Evolutionary conservation across 805 yeast genomes (phyloP), one percentile per base, ranked within the genome.

Genomic region (Candida nanaspora): DNA sequence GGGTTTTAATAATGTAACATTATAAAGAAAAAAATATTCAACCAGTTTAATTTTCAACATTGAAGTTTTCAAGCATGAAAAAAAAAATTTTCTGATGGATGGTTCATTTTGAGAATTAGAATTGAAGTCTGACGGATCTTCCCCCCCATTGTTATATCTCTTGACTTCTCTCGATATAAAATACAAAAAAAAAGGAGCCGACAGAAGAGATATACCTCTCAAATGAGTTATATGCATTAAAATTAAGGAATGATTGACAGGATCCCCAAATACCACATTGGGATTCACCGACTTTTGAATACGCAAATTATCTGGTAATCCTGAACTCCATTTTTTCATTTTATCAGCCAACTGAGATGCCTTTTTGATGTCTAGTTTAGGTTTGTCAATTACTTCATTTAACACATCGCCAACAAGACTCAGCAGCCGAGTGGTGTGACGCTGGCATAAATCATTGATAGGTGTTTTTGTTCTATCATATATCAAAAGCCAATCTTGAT

Each of bases 141-240:
- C 25, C 33, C 38, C 7, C n/a, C 19, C 19, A 36, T 37, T 42
- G 50, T 35, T 40, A 38, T 35, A 47, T 41, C 38, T 46, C 51
- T 34, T 43, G 39, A 33, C 42, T 34, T 34, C 50, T 45, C 38
- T 48, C 41, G 15, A 35, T 25, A 61, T 52, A 28, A 54, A 42
- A 44, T 57, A 65, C 47, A 66, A 61, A 50, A 65, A 66, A 42
- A 68, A 68, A 6, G 75, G 73, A 16, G 70, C 53, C 30, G 69
- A 53, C n/a, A 70, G 49, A 25, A 69, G 42, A 33, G 64, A 52
- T 13, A 66, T 57, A 0, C 64, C 65, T 43, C 57, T 58, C n/a
- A 68, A 49, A 33, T 67, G 63, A 11, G 58, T 52, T 5, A 66
- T 50, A 47, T 69, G 69, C 3, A 65, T 53, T 8, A 64, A 41